Percentiles rank a stretch among this genome's conserved stretches.
These are phyloP conservation scores for Yamadazyma friedrichii DNA, from an alignment of 1,139 yeast species.

Conservation along the genomic window DNA sequence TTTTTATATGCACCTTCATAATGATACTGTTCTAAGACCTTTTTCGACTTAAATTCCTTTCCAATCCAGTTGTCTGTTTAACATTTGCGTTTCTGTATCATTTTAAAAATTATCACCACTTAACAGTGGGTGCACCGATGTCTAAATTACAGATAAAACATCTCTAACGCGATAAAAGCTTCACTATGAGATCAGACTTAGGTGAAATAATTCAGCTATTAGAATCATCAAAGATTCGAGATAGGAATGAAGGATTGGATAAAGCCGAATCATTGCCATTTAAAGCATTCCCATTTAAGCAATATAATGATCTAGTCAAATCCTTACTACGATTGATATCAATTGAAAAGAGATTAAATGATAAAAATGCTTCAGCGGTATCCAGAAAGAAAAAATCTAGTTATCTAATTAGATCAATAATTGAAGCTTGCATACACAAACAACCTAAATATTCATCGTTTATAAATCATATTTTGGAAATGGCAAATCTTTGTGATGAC, in stretches of 20 bases:
- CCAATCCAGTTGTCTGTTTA: no score
- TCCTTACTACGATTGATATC: conserved; percentile 11
- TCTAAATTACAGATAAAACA: neutral
- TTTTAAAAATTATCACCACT: no score
- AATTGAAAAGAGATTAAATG: conserved; percentile 8
- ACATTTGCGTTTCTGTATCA: no score
- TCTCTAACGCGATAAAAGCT: neutral
- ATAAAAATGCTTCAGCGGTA: conserved; percentile 8
- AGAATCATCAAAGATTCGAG: conserved; percentile 14
- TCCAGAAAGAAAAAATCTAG: conserved; percentile 9
- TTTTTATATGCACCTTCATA: no score
- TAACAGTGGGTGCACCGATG: neutral
- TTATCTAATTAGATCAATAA: conserved; percentile 9
- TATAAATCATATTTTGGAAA: conserved; percentile 5
- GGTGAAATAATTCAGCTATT: conserved; percentile 6
- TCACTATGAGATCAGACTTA: conserved; percentile 3
- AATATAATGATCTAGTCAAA: conserved; percentile 11
- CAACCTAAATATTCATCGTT: conserved; percentile 5
- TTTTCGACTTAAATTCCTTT: no score
- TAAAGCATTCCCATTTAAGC: conserved; percentile 4
- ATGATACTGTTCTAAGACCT: no score
- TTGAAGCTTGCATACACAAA: conserved; percentile 9
- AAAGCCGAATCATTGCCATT: neutral
- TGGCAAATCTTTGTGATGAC: conserved; percentile 9
- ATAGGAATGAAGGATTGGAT: conserved; percentile 15